Conservation (phyloP, 2,329 filamentous ascomycete genomes). For the Pyrenochaeta sp. region DNA sequence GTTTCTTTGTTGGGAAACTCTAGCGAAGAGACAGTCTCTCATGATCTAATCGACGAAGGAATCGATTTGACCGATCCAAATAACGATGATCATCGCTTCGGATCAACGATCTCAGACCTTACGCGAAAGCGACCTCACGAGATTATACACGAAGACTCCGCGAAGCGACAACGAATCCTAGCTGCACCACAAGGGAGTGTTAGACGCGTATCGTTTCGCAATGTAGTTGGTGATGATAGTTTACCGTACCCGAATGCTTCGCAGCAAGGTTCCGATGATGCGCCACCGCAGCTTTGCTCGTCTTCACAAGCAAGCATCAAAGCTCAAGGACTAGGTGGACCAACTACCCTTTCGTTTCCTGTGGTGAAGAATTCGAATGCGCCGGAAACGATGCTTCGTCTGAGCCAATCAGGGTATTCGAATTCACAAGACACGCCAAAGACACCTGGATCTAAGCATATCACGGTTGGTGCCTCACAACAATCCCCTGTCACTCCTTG, state of each 20-base stretch:
- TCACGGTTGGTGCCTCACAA: slow-evolving; percentile 18
- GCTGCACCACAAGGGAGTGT: slow-evolving; percentile 11
- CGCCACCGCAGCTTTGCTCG: slow-evolving; percentile 24
- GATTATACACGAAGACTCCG: slow-evolving; percentile 9
- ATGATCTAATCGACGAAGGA: slow-evolving; percentile 27
- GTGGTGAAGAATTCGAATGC: slow-evolving; percentile 81
- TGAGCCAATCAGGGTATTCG: slow-evolving; percentile 72
- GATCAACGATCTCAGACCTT: slow-evolving; percentile 4
- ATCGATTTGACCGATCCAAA: slow-evolving; percentile 26
- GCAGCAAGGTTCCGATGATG: slow-evolving; percentile 14
- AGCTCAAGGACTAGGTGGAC: slow-evolving; percentile 47
- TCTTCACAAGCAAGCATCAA: slow-evolving; percentile 53
- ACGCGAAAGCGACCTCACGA: slow-evolving; percentile 32
- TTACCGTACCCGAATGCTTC: not conserved
- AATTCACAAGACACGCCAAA: slow-evolving; percentile 49
- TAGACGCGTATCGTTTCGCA: slow-evolving; percentile 19
- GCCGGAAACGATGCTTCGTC: slow-evolving; percentile 66
- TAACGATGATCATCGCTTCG: slow-evolving; percentile 15
- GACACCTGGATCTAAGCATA: slow-evolving; percentile 35
- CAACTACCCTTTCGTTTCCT: slow-evolving; percentile 68
- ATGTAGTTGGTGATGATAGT: slow-evolving; percentile 4
- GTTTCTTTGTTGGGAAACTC: slow-evolving; percentile 28
- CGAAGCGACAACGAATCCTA: slow-evolving; percentile 24
- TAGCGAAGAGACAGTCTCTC: slow-evolving; percentile 2
- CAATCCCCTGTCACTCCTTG: slow-evolving; percentile 42